Conservation (phyloP, 2,329 filamentous ascomycete genomes). For the Periconia sp. region DNA sequence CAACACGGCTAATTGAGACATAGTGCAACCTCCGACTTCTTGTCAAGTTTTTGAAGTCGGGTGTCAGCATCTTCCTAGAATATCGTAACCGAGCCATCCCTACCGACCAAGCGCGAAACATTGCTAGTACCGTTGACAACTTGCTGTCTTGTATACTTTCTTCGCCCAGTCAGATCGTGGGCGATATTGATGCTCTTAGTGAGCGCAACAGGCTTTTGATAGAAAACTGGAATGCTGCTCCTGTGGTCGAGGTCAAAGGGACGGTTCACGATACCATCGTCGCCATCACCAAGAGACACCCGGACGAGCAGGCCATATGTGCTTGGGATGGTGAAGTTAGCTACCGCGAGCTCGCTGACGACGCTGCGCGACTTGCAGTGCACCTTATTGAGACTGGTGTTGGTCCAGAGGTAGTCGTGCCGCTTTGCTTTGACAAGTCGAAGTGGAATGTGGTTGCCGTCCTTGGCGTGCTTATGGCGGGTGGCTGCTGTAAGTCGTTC, state of each 20-base stretch:
- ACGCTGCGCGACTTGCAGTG: conserved; percentile 15
- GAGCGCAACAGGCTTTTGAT: conserved; percentile 20
- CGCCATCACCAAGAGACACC: conserved; percentile 7
- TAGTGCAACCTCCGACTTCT: conserved; percentile 24
- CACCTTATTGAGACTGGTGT: conserved; percentile 21
- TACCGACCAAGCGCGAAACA: conserved; percentile 26
- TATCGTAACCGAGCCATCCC: conserved; percentile 24
- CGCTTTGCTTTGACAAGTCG: conserved; percentile 37
- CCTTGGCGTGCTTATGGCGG: conserved; percentile 34
- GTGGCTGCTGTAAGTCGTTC: conserved; percentile 27
- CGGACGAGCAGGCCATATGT: conserved; percentile 21
- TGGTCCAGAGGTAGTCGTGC: conserved; percentile 26
- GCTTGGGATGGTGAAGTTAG: conserved; percentile 32
- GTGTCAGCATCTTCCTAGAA: conserved; percentile 22
- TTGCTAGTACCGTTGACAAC: conserved; percentile 23
- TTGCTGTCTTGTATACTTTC: conserved; percentile 14
- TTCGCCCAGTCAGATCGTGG: conserved; percentile 6
- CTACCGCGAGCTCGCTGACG: conserved; percentile 21
- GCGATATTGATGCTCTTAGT: conserved; percentile 15
- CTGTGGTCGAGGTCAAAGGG: conserved; percentile 11
- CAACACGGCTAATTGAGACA: background rate
- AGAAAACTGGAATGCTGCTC: conserved; percentile 23
- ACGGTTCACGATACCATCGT: conserved; percentile 23
- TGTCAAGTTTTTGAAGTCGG: conserved; percentile 22
- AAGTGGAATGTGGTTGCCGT: conserved; percentile 35